Base-by-base conservation (phyloP, 1,284 basidiomycete species). In the Ustilago xerochloae region DNA sequence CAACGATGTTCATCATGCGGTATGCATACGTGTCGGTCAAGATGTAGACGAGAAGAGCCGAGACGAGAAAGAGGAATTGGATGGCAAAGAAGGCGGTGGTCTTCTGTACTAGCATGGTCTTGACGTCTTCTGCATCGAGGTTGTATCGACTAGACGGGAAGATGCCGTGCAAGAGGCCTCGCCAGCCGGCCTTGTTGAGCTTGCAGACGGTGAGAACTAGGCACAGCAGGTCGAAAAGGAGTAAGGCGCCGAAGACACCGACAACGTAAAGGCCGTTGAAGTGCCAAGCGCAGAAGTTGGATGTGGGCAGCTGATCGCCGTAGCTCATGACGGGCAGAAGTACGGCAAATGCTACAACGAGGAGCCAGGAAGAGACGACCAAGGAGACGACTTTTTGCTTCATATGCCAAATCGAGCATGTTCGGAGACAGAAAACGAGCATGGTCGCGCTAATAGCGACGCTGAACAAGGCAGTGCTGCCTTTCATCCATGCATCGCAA, bases 371-470 rank as follows among this genome's bases (percentile, higher is more conserved):
- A 6, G 60, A 58, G n/a, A 74, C 58, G 36, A 80, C 65, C n/a
- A 74, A 51, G 9, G 64, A 55, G 39, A 74, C 70, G 32, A 78
- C 61, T 18, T 47, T 54, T 29, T 56, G 65, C 47, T 61, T 53
- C 64, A 80, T 64, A 24, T 76, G 64, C 78, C 77, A 80, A 38
- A 80, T 65, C 33, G 75, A 74, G 57, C 74, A 66, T 15, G 79
- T 79, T 15, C 79, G 60, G 10, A 80, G 58, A 45, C 70, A 66
- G 48, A 80, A 80, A 62, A 78, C 75, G 54, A 79, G 69, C 64
- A 67, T 76, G 58, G 76, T 79, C 28, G 72, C 63, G 43, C 71
- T 68, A 39, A 77, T 66, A 48, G 56, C 73, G 46, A 79, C 30
- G 46, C 70, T 70, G 62, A 77, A 80, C 28, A 75, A 30, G 6